Percentiles rank a stretch among this genome's conserved stretches.
Conservation (phyloP, 2,329 filamentous ascomycete species). For the Cordyceps cicadae region DNA sequence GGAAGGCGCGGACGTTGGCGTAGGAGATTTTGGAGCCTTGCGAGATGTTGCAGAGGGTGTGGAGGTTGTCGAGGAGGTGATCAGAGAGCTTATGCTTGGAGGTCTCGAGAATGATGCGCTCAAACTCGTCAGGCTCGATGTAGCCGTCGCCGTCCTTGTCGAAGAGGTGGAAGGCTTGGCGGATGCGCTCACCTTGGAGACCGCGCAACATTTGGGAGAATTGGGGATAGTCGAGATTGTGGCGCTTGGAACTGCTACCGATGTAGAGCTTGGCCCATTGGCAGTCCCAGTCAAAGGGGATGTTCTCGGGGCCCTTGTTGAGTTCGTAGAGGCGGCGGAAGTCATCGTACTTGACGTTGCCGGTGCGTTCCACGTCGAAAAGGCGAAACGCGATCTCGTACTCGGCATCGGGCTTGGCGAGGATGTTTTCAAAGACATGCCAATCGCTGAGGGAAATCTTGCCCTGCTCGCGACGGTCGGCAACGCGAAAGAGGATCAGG, state of each 20-base stretch:
- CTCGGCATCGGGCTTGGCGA: constrained; percentile 90
- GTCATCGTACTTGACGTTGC: constrained; percentile 80
- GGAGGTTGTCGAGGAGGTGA: constrained; percentile 83
- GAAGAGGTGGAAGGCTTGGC: constrained; percentile 87
- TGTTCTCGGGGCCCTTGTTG: constrained; percentile 75
- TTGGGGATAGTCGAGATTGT: constrained; percentile 88
- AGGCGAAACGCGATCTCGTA: constrained; percentile 98
- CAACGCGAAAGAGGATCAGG: constrained; percentile 83
- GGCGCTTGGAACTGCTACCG: constrained; percentile 76
- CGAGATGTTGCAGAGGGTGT: constrained; percentile 91
- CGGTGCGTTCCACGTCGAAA: constrained; percentile 79
- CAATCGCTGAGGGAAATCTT: constrained; percentile 77
- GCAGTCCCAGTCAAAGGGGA: constrained; percentile 95
- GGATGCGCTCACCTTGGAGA: constrained; percentile 88
- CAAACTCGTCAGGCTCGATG: constrained; percentile 92
- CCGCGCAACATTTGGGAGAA: constrained; percentile 98
- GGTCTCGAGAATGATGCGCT: constrained; percentile 91
- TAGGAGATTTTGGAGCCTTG: constrained; percentile 91
- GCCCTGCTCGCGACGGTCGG: constrained; percentile 68
- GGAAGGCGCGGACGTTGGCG: constrained; percentile 93
- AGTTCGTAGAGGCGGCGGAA: constrained; percentile 78
- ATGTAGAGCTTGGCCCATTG: constrained; percentile 96
- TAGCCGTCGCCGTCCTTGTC: constrained; percentile 90
- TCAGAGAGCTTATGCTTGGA: constrained; percentile 94
- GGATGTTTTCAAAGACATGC: constrained; percentile 87